A percentile compares a stretch with the other conserved stretches of the same genome.
phyloP scores from a whole-genome alignment of 495 filamentous ascomycete genomes.

The Cercophora sp. region DNA sequence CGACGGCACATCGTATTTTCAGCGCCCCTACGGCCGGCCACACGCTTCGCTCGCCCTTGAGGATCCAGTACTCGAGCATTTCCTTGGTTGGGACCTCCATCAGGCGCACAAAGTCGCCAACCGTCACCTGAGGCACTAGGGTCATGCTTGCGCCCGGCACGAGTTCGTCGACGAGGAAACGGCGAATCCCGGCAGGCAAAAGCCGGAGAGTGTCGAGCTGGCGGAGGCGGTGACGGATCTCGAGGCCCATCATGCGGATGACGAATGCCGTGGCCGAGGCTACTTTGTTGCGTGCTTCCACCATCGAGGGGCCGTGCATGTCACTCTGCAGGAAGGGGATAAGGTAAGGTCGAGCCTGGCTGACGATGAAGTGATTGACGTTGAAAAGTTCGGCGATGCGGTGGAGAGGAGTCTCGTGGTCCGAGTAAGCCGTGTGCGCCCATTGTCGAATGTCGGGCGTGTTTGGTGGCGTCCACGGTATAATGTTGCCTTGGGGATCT shows the following conservation, averaged over 20 bases:
- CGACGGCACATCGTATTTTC: constrained; percentile 77
- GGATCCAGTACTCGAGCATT: constrained; percentile 79
- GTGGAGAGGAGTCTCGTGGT: constrained; percentile 73
- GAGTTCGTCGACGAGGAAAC: constrained; percentile 82
- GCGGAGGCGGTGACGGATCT: constrained; percentile 74
- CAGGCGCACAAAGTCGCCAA: constrained; percentile 67
- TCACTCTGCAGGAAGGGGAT: constrained; percentile 83
- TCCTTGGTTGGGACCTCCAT: constrained; percentile 75
- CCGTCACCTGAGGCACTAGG: constrained; percentile 73
- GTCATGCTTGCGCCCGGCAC: constrained; percentile 78
- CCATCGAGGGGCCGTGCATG: constrained; percentile 66
- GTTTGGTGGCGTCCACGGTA: constrained; percentile 71
- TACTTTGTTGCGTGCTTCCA: constrained; percentile 53
- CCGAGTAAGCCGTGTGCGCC: constrained; percentile 64
- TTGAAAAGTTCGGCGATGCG: constrained; percentile 92
- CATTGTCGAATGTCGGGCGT: constrained; percentile 65
- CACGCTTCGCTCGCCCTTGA: constrained; percentile 77
- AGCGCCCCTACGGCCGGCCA: constrained; percentile 90
- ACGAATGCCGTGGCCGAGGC: constrained; percentile 58
- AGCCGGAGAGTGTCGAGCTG: constrained; percentile 76
- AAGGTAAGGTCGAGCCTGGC: constrained; percentile 72
- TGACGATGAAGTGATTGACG: constrained; percentile 83
- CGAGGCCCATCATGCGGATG: constrained; percentile 65
- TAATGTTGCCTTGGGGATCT: constrained; percentile 69
- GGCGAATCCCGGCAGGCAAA: constrained; percentile 63